A percentile compares a stretch with the other conserved stretches of the same genome.
These are phyloP conservation scores for Cicer cuneatum DNA, from an alignment of 306 rosid genomes.

Conservation along the genomic window DNA sequence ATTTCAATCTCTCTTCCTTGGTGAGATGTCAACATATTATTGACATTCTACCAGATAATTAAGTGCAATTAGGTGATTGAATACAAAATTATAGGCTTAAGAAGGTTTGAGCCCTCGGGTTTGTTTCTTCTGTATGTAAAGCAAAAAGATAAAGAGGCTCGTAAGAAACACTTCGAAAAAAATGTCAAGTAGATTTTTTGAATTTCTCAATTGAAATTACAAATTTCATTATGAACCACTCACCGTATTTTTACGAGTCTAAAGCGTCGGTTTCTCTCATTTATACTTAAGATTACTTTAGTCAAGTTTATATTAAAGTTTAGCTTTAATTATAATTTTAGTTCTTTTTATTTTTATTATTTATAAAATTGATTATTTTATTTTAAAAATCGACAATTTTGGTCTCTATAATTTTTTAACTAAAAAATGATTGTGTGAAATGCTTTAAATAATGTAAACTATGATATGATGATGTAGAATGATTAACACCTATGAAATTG, in stretches of 20 bases:
- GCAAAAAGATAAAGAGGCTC: not conserved
- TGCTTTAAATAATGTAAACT: too few species aligned
- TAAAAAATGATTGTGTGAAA: too few species aligned
- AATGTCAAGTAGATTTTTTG: too few species aligned
- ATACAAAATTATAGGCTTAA: constrained; percentile 31
- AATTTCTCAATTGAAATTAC: too few species aligned
- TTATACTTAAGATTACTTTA: not conserved
- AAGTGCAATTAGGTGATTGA: constrained; percentile 42
- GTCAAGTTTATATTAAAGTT: not conserved
- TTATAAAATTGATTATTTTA: too few species aligned
- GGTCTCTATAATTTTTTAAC: too few species aligned
- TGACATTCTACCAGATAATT: constrained; percentile 61
- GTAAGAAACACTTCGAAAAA: constrained; percentile 6
- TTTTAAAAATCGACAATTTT: too few species aligned
- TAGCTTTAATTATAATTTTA: too few species aligned
- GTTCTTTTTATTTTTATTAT: too few species aligned
- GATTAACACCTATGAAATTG: too few species aligned
- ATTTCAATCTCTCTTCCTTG: constrained; percentile 42
- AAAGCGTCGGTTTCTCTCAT: constrained; percentile 42
- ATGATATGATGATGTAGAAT: too few species aligned
- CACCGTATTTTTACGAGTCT: not conserved
- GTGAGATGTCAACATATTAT: constrained; percentile 56
- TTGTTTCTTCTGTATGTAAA: constrained; percentile 28
- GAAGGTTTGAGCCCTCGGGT: not conserved
- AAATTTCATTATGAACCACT: constrained; percentile 4